Evolutionary conservation across 805 yeast genomes (phyloP).

Genomic region (Dipodascopsis uninucleata): DNA sequence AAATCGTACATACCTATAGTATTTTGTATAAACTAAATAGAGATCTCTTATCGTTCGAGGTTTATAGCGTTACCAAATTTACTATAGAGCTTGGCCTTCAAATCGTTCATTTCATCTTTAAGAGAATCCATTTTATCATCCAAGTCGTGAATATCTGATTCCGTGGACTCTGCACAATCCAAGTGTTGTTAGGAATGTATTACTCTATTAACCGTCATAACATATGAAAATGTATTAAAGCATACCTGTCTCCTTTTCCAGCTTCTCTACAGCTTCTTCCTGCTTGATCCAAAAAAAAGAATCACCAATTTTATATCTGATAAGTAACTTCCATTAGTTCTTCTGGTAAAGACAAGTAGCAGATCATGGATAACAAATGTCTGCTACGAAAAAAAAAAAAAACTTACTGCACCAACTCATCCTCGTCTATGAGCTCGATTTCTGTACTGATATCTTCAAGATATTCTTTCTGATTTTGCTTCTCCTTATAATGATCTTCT

Average conservation of each 20-base stretch:
- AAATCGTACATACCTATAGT: no score
- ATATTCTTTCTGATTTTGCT: conserved; percentile 74
- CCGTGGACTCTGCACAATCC: conserved; percentile 40
- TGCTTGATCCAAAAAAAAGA: conserved; percentile 67
- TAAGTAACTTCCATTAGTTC: not conserved
- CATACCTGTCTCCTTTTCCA: conserved; percentile 57
- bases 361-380: not conserved
- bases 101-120: conserved; percentile 51
- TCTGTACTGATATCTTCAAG: conserved; percentile 82
- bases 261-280: conserved; percentile 57
- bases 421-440: conserved; percentile 74
- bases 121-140: conserved; percentile 49
- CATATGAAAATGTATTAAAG: not conserved
- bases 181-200: no score
- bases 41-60: conserved; percentile 54
- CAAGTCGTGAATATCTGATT: conserved; percentile 45
- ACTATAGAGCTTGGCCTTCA: conserved; percentile 75
- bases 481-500: conserved; percentile 46
- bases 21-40: no score
- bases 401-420: conserved; percentile 37
- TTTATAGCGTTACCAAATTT: conserved; percentile 88
- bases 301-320: conserved; percentile 71
- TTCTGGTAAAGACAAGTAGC: no score
- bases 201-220: not conserved
- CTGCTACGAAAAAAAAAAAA: not conserved